These are phyloP conservation scores for Talaromyces sp. DNA, from an alignment of 2,329 filamentous ascomycete species.

Conservation along the genomic window DNA sequence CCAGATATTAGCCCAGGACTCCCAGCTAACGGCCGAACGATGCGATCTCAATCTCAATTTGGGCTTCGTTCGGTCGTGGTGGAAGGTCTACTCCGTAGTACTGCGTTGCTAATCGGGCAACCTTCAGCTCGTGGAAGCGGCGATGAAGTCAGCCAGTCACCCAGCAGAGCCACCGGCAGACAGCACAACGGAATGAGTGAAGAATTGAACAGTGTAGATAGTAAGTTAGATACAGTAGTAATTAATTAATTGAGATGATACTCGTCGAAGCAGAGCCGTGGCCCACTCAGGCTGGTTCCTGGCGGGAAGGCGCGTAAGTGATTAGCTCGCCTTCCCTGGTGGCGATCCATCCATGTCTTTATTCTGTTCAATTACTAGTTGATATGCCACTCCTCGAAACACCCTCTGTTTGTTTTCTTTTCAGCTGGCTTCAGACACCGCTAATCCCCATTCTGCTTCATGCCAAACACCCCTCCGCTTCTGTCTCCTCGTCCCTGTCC, in stretches of 20 bases:
- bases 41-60: background rate
- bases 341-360: slow-evolving; percentile 1
- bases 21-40: background rate
- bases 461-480: slow-evolving; percentile 1
- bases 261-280: no score
- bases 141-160: background rate
- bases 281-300: no score
- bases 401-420: background rate
- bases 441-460: slow-evolving; percentile 1
- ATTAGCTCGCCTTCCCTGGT: slow-evolving; percentile 11
- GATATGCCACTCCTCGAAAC: background rate
- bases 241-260: no score
- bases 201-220: background rate
- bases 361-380: no score
- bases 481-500: slow-evolving; percentile 1
- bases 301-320: slow-evolving; percentile 13
- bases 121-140: background rate
- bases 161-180: background rate
- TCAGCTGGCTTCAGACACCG: slow-evolving; percentile 17
- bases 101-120: background rate
- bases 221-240: no score
- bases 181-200: background rate
- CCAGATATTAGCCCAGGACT: background rate
- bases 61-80: background rate
- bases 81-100: background rate